Base-by-base conservation (phyloP, 2,329 filamentous ascomycete species). In the Mollisia scopiformis region DNA sequence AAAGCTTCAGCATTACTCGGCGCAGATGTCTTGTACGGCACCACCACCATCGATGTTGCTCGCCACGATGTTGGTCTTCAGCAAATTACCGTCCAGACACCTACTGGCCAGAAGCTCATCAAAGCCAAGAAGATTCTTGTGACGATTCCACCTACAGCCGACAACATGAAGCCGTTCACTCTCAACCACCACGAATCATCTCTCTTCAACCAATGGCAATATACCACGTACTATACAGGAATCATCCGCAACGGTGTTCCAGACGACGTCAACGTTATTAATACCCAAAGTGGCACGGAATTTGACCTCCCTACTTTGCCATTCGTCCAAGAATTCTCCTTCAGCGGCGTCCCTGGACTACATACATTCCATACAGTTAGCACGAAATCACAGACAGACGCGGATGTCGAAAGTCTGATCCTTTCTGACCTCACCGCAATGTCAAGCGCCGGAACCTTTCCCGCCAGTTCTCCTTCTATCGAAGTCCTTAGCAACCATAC, bases 111-210 rank as follows among this genome's bases (percentile, higher is more conserved):
- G 0, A 73, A 72, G 52, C 61, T 72, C 14, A 71, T 82, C 46
- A 59, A 69, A 52, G 78, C 77, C 1, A 75, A 74, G 41, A 76
- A 78, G 57, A 66, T 82, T 1, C 59, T 82, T 11, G 69, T 78
- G 10, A 68, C 77, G 7, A 71, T 77, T 4, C 79, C 78, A 0
- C 78, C 75, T 0, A 69, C 68, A 16, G 49, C 74, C 2, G 64
- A 72, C 0, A 73, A 72, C 47, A 66, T 81, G 5, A 8, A 56
- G 0, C 61, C 62, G 0, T 77, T 79, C 52, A 75, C 75, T 43
- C 69, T 81, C 1, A 65, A 66, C 28, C 2, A 58, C 0, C 33
- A 65, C 0, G 79, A 82, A 59, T 50, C 27, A 1, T 19, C 33
- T 0, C 25, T 80, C 3, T 79, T 81, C 59, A 43, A 30, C 21